A percentile compares a stretch with the other conserved stretches of the same genome.
phyloP scores from a whole-genome alignment of 805 yeast genomes.

The Teunomyces panamensis region DNA sequence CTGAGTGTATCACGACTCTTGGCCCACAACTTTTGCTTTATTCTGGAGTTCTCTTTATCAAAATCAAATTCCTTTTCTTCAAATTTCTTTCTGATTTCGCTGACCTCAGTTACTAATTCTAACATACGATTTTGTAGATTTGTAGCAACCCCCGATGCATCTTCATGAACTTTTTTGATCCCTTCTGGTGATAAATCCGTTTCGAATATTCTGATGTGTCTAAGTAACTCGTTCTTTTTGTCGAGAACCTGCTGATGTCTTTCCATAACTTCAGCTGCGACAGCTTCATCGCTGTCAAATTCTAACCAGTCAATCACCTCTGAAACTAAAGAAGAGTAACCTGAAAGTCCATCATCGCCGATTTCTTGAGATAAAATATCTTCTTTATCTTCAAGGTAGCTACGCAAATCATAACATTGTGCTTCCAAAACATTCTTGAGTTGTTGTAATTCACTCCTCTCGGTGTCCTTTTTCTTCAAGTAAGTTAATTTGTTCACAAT shows the following conservation, averaged over 20 bases:
- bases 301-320: conserved; percentile 77
- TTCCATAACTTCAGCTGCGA: conserved; percentile 22
- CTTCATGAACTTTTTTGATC: conserved; percentile 41
- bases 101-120: conserved; percentile 45
- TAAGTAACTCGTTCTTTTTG: conserved; percentile 23
- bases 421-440: conserved; percentile 69
- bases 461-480: conserved; percentile 55
- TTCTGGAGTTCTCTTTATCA: conserved; percentile 47
- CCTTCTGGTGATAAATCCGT: conserved; percentile 48
- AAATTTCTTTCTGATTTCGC: conserved; percentile 40
- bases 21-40: conserved; percentile 23
- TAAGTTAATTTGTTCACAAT: conserved; percentile 48
- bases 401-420: conserved; percentile 66
- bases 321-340: conserved; percentile 28
- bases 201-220: conserved; percentile 38
- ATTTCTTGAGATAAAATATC: conserved; percentile 35
- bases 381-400: conserved; percentile 53
- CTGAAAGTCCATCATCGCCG: conserved; percentile 33
- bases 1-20: conserved; percentile 19
- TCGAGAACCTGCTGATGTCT: conserved; percentile 21
- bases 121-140: conserved; percentile 44
- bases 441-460: conserved; percentile 52
- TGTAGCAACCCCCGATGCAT: conserved; percentile 40
- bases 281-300: conserved; percentile 57
- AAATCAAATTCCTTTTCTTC: conserved; percentile 48